Evolutionary conservation across 140 eudicot species (phyloP), one percentile per base, ranked within the genome.

Genomic region (Ambrosia hybrid): DNA sequence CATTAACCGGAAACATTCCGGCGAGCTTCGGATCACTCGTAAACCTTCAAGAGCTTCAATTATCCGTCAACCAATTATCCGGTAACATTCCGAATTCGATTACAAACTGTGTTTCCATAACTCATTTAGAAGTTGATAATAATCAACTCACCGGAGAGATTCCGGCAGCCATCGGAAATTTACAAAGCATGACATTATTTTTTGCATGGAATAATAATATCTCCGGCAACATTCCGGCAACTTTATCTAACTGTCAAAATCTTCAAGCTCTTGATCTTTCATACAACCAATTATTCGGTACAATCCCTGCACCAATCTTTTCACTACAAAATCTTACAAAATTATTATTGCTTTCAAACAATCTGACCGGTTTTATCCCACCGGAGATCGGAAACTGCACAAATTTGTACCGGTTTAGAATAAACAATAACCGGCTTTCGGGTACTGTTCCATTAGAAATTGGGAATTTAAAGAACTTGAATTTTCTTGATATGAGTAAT

Each of bases 211-310:
- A 82, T 57, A 94, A 94, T 74, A 91, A 83, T 58, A 85, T 94
- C 65, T 76, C 97, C 6, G 99, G 99, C 14, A 68, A 55, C 15
- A 88, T 94, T 71, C 99, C 99, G 9, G 95, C 67, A 55, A 75
- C 92, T 38, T 78, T 94, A 72, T 84, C 97, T 2, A 82, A 83
- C 48, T 86, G 96, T 65, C 75, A 77, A 70, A 83, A 83, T 65
- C 92, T 94, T 65, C 86, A 94, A 78, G 97, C 99, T 70, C 87
- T 94, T 68, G 99, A 94, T 80, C 89, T 94, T 67, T 94, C 99
- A 65, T 86, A 77, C 55, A 94, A 94, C 75, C 75, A 72, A 39
- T 87, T 94, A 11, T 84, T 65, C 48, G 99, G 97, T 51, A 39
- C 89, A 15, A 87, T 94, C 17, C 99, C 97, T 0, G 71, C 51